Conservation (phyloP, 2,329 filamentous ascomycete species). For the Talaromyces sp. region DNA sequence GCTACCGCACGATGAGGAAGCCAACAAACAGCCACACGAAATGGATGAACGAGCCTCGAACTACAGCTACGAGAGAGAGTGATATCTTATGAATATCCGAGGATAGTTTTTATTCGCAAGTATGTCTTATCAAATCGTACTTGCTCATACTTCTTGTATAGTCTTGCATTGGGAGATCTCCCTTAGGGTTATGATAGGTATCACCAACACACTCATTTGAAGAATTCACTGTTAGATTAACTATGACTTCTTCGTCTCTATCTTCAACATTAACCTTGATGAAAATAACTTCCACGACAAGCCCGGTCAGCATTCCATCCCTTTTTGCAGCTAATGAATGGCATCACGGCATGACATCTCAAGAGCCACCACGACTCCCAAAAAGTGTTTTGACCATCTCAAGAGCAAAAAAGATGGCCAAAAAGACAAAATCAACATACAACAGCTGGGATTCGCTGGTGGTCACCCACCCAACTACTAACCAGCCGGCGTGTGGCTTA, state of each 20-base stretch:
- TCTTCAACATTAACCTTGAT: background rate
- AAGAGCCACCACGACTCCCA: background rate
- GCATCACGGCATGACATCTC: background rate
- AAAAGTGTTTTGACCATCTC: background rate
- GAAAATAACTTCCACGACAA: background rate
- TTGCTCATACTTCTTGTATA: background rate
- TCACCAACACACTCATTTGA: background rate
- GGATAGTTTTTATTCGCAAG: background rate
- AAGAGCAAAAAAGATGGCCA: background rate
- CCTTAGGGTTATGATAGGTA: background rate
- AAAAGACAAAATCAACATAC: background rate
- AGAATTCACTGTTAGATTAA: background rate
- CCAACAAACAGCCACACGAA: background rate
- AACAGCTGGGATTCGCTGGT: conserved; percentile 5
- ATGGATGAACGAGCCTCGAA: background rate
- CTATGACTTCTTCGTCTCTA: background rate
- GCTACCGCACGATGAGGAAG: conserved; percentile 2
- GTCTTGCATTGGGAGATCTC: background rate
- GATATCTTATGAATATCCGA: background rate
- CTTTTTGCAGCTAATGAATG: background rate
- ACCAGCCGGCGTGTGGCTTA: conserved; percentile 4
- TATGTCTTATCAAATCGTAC: background rate
- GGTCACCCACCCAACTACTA: conserved; percentile 6
- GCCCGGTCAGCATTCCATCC: background rate
- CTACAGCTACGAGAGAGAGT: background rate